Conservation (phyloP, 805 yeast species). For the Hanseniaspora taiwanica region DNA sequence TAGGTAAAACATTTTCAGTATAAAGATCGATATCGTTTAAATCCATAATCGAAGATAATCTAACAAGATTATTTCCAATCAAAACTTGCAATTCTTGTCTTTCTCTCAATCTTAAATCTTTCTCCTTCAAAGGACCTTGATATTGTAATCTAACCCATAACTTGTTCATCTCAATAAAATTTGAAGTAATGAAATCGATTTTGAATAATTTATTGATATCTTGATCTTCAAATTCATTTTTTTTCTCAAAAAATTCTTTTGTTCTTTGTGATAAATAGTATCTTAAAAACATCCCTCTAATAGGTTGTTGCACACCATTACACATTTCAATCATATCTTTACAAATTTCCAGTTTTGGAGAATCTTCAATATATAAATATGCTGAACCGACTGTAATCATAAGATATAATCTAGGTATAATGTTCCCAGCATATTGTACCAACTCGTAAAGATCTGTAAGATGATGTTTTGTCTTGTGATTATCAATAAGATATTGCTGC, state of each 20-base stretch:
- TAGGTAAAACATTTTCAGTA: constrained; percentile 50
- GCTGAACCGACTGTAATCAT: constrained; percentile 94
- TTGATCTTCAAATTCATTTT: constrained; percentile 17
- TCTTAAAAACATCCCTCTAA: constrained; percentile 79
- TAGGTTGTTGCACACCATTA: constrained; percentile 91
- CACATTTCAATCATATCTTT: constrained; percentile 97
- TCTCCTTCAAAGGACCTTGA: constrained; percentile 82
- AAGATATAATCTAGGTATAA: constrained; percentile 80
- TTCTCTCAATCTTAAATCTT: constrained; percentile 59
- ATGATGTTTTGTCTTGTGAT: constrained; percentile 53
- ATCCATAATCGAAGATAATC: constrained; percentile 67
- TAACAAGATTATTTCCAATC: constrained; percentile 84
- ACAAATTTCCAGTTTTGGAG: constrained; percentile 76
- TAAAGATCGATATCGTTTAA: constrained; percentile 45
- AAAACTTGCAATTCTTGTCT: constrained; percentile 80
- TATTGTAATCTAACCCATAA: constrained; percentile 95
- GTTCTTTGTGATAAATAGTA: constrained; percentile 81
- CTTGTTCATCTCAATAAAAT: constrained; percentile 95
- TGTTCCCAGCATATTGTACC: constrained; percentile 91
- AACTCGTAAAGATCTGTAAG: constrained; percentile 84
- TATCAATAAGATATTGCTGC: constrained; percentile 48
- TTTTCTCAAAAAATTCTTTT: constrained; percentile 33
- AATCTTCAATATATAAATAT: constrained; percentile 61
- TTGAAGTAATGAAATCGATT: constrained; percentile 66
- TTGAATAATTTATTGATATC: constrained; percentile 12